A percentile compares a stretch with the other conserved stretches of the same genome.
phyloP scores from a whole-genome alignment of 345 rosid species.

The Acer campestre region DNA sequence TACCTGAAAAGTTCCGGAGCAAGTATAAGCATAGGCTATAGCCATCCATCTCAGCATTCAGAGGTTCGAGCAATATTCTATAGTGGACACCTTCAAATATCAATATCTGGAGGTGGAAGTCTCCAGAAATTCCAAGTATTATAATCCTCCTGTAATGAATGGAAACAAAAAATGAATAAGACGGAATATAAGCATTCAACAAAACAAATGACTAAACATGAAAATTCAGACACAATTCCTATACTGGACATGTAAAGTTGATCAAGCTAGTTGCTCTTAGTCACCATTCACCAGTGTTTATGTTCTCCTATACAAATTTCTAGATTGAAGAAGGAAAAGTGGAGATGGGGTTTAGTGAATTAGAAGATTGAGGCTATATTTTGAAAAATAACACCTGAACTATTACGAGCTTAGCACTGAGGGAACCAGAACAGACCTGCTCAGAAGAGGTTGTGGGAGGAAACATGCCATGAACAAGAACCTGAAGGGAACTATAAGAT shows the following conservation, averaged over 20 bases:
- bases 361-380: neutral
- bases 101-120: conserved; percentile 60
- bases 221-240: conserved; percentile 1
- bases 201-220: neutral
- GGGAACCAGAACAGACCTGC: conserved; percentile 49
- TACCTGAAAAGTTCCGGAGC: conserved; percentile 23
- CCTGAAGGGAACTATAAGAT: conserved; percentile 78
- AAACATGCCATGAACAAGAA: conserved; percentile 89
- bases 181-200: conserved; percentile 10
- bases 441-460: conserved; percentile 63
- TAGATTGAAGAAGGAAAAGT: neutral
- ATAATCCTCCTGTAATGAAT: conserved; percentile 69
- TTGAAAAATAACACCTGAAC: neutral
- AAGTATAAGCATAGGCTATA: neutral
- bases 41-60: neutral
- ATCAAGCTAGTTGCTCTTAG: neutral
- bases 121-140: conserved; percentile 97
- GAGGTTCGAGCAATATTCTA: conserved; percentile 12
- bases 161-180: conserved; percentile 4
- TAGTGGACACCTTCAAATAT: conserved; percentile 35
- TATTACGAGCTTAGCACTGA: conserved; percentile 1
- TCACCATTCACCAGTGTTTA: conserved; percentile 6
- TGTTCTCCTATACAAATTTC: neutral
- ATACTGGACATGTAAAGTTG: neutral
- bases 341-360: neutral